Conservation (phyloP, 495 filamentous ascomycete species). For the Podospora pseudoanserina region DNA sequence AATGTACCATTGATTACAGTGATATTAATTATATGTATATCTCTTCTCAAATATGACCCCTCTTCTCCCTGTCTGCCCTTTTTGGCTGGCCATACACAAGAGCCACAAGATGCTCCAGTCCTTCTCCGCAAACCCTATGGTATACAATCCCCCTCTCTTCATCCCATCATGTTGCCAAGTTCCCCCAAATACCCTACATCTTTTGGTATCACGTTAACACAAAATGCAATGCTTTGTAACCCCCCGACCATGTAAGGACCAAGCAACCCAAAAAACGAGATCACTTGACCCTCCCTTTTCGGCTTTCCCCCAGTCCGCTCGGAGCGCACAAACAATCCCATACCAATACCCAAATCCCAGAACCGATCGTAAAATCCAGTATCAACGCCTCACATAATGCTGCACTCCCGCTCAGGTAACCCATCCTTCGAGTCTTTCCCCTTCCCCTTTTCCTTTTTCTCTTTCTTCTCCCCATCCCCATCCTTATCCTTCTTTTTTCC, state of each 20-base stretch:
- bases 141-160: background rate
- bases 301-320: background rate
- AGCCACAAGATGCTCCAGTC: no score
- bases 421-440: slow-evolving; percentile 32
- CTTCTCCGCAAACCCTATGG: background rate
- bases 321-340: background rate
- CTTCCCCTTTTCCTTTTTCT: slow-evolving; percentile 38
- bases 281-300: background rate
- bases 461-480: slow-evolving; percentile 25
- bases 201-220: background rate
- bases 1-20: background rate
- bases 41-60: no score
- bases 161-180: background rate
- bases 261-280: background rate
- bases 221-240: background rate
- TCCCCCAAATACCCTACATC: background rate
- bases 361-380: background rate
- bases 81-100: background rate
- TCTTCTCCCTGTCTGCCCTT: background rate
- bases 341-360: background rate
- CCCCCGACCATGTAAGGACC: background rate
- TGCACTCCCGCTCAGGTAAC: slow-evolving; percentile 68
- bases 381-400: slow-evolving; percentile 34
- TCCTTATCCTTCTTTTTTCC: slow-evolving; percentile 40
- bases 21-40: background rate